phyloP scores from a whole-genome alignment of 345 rosid species.

The Camelina laxa region DNA sequence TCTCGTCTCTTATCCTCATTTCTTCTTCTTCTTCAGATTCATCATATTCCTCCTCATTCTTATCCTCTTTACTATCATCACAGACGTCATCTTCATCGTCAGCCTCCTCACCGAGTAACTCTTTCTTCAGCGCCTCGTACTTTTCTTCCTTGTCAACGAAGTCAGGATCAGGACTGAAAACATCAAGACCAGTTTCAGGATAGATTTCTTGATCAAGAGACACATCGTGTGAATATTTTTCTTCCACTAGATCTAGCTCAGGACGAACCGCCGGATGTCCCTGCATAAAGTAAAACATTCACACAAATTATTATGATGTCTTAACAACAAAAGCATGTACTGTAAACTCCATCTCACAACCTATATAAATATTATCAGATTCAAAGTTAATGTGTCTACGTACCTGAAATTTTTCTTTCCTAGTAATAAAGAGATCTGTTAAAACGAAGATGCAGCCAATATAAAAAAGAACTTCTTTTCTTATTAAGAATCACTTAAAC shows the following conservation, averaged over 20 bases:
- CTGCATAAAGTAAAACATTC: constrained; percentile 41
- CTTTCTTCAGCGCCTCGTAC: constrained; percentile 86
- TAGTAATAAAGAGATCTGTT: constrained; percentile 72
- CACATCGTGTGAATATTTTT: constrained; percentile 79
- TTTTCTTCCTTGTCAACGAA: constrained; percentile 78
- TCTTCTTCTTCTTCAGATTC: constrained; percentile 51
- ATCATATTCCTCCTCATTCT: constrained; percentile 44
- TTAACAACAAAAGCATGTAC: too few species aligned
- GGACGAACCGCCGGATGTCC: constrained; percentile 93
- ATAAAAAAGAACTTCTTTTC: too few species aligned
- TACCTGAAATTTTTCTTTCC: constrained; percentile 68
- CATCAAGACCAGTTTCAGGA: constrained; percentile 74
- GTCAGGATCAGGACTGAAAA: constrained; percentile 73
- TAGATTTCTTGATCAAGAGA: constrained; percentile 76
- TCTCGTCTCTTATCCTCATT: constrained; percentile 82
- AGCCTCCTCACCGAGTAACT: constrained; percentile 67
- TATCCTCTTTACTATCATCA: constrained; percentile 58
- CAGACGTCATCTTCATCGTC: constrained; percentile 63
- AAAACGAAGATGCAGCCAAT: too few species aligned
- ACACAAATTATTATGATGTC: too few species aligned
- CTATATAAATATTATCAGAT: too few species aligned
- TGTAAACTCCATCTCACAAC: too few species aligned
- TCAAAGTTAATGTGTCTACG: too few species aligned
- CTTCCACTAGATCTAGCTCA: constrained; percentile 90
- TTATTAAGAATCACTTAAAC: too few species aligned